Evolutionary conservation across 1,139 yeast genomes (phyloP), one percentile per base, ranked within the genome.

Genomic region (Yamadazyma dendronema): DNA sequence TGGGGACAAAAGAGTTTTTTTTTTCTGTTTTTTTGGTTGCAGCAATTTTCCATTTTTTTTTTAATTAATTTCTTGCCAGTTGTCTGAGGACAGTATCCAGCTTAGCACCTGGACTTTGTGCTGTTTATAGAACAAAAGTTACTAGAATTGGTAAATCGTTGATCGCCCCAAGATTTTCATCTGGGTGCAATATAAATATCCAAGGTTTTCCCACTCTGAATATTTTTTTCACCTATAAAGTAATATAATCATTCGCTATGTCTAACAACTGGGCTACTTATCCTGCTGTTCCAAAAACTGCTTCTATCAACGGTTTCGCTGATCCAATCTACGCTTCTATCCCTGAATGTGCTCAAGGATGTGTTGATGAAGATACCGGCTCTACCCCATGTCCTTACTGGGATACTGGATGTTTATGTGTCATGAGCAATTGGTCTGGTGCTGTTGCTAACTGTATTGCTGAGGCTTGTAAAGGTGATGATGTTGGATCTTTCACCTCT

Each of bases 331-430:
- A 65, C 49, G 58, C 46, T 36, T 41, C 46, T 10, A 56, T 72
- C 28, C 78, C 79, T 14, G 43, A 50, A 2, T 73, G 79, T 55
- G 79, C 78, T 33, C 50, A 62, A 46, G 49, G 48, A 2, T 72
- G 78, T 59, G 72, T 66, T n/a, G 55, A 52, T 24, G 52, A 53
- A 36, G 55, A 58, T 34, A 61, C 68, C 22, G 57, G 57, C 4
- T 53, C 53, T 31, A 67, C 73, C 4, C 73, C 73, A 24, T 72
- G 78, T 49, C 78, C 78, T 33, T 71, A 72, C 59, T 72, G 78
- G 78, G 78, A 72, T 46, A 67, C 78, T 22, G 78, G 78, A 4
- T 72, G 78, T 50, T 62, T 72, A 48, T 72, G 78, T 56, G 74
- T 71, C 15, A 72, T 73, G 74, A 66, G 72, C 13, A 65, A 59